Conservation (phyloP, 495 filamentous ascomycete genomes). For the Tetracladium marchalianum region DNA sequence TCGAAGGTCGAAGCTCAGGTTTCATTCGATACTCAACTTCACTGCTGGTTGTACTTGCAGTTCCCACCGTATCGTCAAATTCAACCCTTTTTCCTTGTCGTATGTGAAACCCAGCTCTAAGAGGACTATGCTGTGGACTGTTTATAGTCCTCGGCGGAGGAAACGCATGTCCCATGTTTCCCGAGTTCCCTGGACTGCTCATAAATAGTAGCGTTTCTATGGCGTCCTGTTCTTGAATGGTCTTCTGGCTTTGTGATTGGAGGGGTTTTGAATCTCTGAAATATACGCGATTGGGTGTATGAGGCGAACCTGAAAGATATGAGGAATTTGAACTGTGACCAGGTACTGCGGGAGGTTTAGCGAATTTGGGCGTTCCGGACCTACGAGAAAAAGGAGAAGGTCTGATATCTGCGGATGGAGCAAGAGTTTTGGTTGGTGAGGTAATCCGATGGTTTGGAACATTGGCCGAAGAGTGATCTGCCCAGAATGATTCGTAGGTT, state of each 20-base stretch:
- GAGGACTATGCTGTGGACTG: constrained; percentile 19
- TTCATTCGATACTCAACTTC: constrained; percentile 9
- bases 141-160: constrained; percentile 26
- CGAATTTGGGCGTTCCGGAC: constrained; percentile 17
- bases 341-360: constrained; percentile 16
- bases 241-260: constrained; percentile 53
- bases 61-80: constrained; percentile 21
- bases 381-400: constrained; percentile 25
- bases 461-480: constrained; percentile 24
- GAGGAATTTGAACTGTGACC: constrained; percentile 22
- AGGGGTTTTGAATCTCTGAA: constrained; percentile 20
- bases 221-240: constrained; percentile 73
- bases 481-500: constrained; percentile 37
- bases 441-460: constrained; percentile 9
- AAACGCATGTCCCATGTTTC: constrained; percentile 38
- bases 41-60: constrained; percentile 14
- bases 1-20: not conserved
- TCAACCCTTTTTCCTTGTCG: constrained; percentile 23
- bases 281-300: constrained; percentile 12
- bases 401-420: constrained; percentile 51
- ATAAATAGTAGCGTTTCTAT: constrained; percentile 80
- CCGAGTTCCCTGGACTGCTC: constrained; percentile 73
- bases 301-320: constrained; percentile 16
- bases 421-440: constrained; percentile 27
- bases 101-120: constrained; percentile 15